phyloP scores from a whole-genome alignment of 1,284 basidiomycete genomes.

The Sporisorium scitamineum region DNA sequence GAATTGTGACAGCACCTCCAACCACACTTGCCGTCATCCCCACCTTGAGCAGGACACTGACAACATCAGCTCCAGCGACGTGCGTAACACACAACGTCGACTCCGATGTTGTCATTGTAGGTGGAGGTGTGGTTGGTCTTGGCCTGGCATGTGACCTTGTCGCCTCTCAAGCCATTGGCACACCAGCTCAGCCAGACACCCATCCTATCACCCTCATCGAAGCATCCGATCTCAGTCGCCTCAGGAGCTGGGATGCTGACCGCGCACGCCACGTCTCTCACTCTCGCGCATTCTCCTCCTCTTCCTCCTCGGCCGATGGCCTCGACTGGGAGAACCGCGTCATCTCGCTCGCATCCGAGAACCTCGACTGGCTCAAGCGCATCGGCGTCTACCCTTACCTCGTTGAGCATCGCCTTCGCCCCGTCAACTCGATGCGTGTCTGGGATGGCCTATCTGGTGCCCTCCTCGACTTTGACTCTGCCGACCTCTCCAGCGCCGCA shows the following conservation, averaged over 20 bases:
- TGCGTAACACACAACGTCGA: slow-evolving; percentile 8
- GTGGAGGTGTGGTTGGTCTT: slow-evolving; percentile 66
- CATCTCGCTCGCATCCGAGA: slow-evolving; percentile 63
- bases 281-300: slow-evolving; percentile 1
- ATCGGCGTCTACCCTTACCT: slow-evolving; percentile 60
- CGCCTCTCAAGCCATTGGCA: slow-evolving; percentile 22
- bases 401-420: slow-evolving; percentile 47
- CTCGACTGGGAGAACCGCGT: slow-evolving; percentile 66
- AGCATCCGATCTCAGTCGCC: slow-evolving; percentile 50
- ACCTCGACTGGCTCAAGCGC: slow-evolving; percentile 61
- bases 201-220: slow-evolving; percentile 59
- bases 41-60: slow-evolving; percentile 6
- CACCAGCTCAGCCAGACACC: neutral
- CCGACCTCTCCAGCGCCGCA: slow-evolving; percentile 16
- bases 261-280: slow-evolving; percentile 22
- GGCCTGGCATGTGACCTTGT: slow-evolving; percentile 57
- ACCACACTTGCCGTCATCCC: neutral
- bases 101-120: slow-evolving; percentile 64
- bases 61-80: slow-evolving; percentile 6
- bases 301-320: slow-evolving; percentile 32
- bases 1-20: neutral
- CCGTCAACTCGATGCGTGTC: slow-evolving; percentile 64
- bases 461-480: slow-evolving; percentile 60
- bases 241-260: slow-evolving; percentile 45
- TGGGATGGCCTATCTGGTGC: slow-evolving; percentile 67